A percentile compares a stretch with the other conserved stretches of the same genome.
Conservation (phyloP, 2,329 filamentous ascomycete genomes). For the Penicillium rolfsii region DNA sequence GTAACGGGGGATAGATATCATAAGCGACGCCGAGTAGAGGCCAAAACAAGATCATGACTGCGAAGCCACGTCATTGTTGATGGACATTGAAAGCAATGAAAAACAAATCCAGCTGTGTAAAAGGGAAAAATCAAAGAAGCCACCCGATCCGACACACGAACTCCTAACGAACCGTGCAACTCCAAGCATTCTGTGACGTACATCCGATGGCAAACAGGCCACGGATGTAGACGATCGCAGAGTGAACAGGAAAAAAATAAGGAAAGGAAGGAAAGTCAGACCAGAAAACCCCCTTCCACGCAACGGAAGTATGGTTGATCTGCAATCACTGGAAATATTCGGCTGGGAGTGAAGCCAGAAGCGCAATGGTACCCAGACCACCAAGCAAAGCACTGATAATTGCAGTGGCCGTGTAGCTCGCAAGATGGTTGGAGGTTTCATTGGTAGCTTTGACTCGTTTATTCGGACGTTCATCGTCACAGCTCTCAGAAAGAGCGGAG, state of each 20-base stretch:
- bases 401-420: slow-evolving; percentile 46
- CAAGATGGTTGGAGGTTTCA: slow-evolving; percentile 27
- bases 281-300: neutral
- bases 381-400: slow-evolving; percentile 47
- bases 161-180: slow-evolving; percentile 4
- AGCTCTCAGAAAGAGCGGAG: slow-evolving; percentile 18
- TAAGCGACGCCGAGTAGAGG: slow-evolving; percentile 13
- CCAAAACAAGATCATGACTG: neutral
- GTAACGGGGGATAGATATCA: slow-evolving; percentile 14
- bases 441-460: slow-evolving; percentile 36
- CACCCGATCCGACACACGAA: slow-evolving; percentile 10
- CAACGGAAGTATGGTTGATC: neutral
- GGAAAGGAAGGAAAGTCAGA: neutral
- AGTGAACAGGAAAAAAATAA: neutral
- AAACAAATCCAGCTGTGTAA: neutral
- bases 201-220: neutral
- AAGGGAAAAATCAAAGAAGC: slow-evolving; percentile 9
- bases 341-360: slow-evolving; percentile 47
- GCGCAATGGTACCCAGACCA: slow-evolving; percentile 45
- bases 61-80: neutral
- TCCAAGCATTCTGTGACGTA: slow-evolving; percentile 5
- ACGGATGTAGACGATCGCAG: neutral
- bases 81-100: slow-evolving; percentile 9
- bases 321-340: slow-evolving; percentile 46
- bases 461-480: slow-evolving; percentile 25